Base-by-base conservation (phyloP, 2,329 filamentous ascomycete genomes). In the Colletotrichum cuscutae region DNA sequence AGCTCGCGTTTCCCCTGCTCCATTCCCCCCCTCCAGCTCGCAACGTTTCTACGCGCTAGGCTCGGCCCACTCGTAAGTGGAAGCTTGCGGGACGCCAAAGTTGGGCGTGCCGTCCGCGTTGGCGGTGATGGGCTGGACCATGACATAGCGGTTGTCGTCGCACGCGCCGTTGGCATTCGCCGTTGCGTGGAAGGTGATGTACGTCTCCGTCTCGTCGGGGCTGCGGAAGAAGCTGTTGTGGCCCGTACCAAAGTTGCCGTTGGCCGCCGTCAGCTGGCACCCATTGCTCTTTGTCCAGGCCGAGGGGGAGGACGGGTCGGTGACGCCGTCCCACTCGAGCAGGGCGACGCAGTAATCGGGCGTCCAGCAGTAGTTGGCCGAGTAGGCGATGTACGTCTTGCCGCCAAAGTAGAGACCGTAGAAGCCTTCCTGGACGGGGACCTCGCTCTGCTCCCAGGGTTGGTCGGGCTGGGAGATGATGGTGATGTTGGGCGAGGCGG, bases 171-270 rank as follows among this genome's bases (percentile, higher is more conserved):
- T 80, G 12, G 82, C 80, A 71, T 84, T 86, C 1, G 82, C 80
- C 0, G 88, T 89, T 0, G 88, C 88, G 74, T 90, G 88, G 78
- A 88, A 90, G 0, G 87, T 85, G 64, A 87, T 89, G 85, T 85
- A 90, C 3, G 84, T 86, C 78, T 90, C 83, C 0, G 80, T 85
- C 3, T 84, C 87, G 73, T 90, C 87, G 0, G 88, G 88, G 74
- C 87, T 89, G 32, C 79, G 81, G 80, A 91, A 90, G 82, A 91
- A 90, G 3, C 86, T 87, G 75, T 90, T 90, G 73, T 90, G 88
- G 0, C 87, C 88, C 0, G 88, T 87, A 15, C 88, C 88, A 62
- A 87, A 90, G 77, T 89, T 89, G 3, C 88, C 88, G 71, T 90
- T 89, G 2, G 85, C 87, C 57, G 83, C 86, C 24, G 82, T 85